Evolutionary conservation across 371 early-diverging fungal genomes (phyloP), one percentile per base, ranked within the genome.

Genomic region (Mucor sp.): DNA sequence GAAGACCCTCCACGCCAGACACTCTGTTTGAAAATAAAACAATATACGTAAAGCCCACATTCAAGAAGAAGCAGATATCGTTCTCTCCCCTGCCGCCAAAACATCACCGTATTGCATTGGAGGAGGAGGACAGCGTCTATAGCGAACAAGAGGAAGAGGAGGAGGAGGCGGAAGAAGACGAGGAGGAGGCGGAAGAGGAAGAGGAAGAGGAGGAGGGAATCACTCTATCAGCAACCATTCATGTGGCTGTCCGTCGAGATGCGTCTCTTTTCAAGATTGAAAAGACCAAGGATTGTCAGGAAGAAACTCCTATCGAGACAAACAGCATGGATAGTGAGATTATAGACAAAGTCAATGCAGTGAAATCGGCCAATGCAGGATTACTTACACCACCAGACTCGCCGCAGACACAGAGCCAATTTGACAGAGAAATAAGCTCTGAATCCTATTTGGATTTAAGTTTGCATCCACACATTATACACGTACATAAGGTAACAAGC

Each of bases 241-340:
- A 72, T 65, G 50, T 68, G 12, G 68, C 69, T 11, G 66, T 68
- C 6, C 60, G 69, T 30, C 57, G 37, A 17, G 58, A 72, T 58
- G 72, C 72, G 12, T 64, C 72, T 32, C 43, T 72, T 6, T 62
- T 62, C n/a, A 68, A 32, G 47, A 57, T 72, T 43, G 59, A 68
- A 17, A 71, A 71, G 57, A 28, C 39, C n/a, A 50, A 50, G 23
- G 50, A 50, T 19, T 44, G 44, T 44, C 44, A 50, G 23, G 23
- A 50, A 50, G 33, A 21, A 19, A 37, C 23, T 32, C 15, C 56
- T 32, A 30, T 56, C 5, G 56, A 56, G 6, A 14, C 28, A 4
- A 56, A 17, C 28, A 27, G 0, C 32, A 56, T 14, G 4, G 28
- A 56, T n/a, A 53, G 37, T 12, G 28, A 63, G 11, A 55, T 6